Conservation (phyloP, 73 alveolate genomes). For the Paramecium tetraurelia region DNA sequence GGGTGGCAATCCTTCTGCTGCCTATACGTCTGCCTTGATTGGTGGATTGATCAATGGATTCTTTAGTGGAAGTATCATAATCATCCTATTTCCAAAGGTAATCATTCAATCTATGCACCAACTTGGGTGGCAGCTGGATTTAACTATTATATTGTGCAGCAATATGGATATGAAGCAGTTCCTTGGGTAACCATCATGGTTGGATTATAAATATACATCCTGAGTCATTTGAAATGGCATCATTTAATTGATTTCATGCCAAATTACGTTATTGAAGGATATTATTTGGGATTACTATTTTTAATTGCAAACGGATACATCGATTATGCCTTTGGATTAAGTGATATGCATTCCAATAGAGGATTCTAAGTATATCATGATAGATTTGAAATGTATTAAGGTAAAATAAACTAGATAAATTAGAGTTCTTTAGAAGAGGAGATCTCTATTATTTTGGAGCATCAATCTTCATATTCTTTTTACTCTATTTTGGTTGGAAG, state of each 20-base stretch:
- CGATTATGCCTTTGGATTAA: constrained; percentile 49
- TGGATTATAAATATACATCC: background rate
- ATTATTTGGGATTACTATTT: constrained; percentile 28
- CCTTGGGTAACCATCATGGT: constrained; percentile 42
- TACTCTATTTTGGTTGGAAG: background rate
- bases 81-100: background rate
- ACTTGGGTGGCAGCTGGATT: constrained; percentile 14
- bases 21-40: background rate
- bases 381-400: constrained; percentile 28
- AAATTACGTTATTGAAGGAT: constrained; percentile 42
- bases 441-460: background rate
- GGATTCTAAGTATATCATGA: constrained; percentile 6
- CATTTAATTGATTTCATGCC: constrained; percentile 41
- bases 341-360: constrained; percentile 46
- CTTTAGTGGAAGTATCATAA: constrained; percentile 4
- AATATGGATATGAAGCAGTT: constrained; percentile 39
- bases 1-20: constrained; percentile 10
- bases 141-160: background rate
- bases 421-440: constrained; percentile 43
- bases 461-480: background rate
- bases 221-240: constrained; percentile 27
- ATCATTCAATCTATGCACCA: constrained; percentile 50
- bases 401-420: background rate
- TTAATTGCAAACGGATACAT: constrained; percentile 11
- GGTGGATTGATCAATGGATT: constrained; percentile 44